Evolutionary conservation across 2,329 filamentous ascomycete genomes (phyloP), one percentile per base, ranked within the genome.

Genomic region (Pseudogymnoascus sp.): DNA sequence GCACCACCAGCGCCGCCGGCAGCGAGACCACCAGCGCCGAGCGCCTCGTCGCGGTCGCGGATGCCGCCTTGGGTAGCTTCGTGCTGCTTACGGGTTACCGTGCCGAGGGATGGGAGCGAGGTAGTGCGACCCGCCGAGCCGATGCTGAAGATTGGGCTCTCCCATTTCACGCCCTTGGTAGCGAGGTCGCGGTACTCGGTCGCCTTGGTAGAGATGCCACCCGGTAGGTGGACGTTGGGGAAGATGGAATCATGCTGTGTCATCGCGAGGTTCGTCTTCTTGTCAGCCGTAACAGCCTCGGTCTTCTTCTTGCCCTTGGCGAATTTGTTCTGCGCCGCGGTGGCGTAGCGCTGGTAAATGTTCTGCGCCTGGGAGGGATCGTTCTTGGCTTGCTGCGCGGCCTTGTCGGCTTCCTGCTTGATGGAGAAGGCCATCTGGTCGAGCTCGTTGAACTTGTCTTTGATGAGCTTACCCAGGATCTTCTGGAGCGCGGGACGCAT

Each of bases 201-300:
- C 8, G 93, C 92, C 84, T 96, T 97, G 78, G 85, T 87, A 69
- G 90, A 94, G 74, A 97, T 93, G 62, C 92, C 92, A 33, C 90
- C 90, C 25, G 92, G 92, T 5, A 99, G 82, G 63, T 87, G 82
- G 72, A 99, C 87, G 72, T 93, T 80, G 71, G 91, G 89, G 87
- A 99, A 96, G 67, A 97, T 91, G 67, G 90, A 92, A 72, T 97
- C 91, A 68, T 96, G 84, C 77, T 92, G 85, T 41, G 92, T 95
- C 66, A 92, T 79, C n/a, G 90, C 89, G 49, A 92, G 78, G 74
- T 95, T 94, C 74, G 92, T 85, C 77, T 89, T 86, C 73, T 85
- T 91, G 69, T 89, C 84, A 60, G 84, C 79, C 72, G 89, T 83
- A 70, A 89, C 86, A 22, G 84, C 78, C 28, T 81, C 76, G 41